Conservation (phyloP, 2,329 filamentous ascomycete genomes). For the Penicillium italicum region DNA sequence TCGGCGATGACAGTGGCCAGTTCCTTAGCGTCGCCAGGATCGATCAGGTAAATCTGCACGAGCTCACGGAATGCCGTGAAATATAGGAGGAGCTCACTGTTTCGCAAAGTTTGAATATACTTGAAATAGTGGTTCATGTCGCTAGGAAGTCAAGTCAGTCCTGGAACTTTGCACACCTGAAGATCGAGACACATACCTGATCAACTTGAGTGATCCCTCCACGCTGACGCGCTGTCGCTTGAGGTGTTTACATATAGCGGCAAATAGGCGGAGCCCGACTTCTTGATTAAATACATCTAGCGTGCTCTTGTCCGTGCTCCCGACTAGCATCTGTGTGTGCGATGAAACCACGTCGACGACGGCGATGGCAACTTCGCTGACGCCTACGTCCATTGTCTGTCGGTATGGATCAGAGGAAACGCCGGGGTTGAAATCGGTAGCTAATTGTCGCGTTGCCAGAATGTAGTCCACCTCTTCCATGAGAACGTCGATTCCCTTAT, state of each 20-base stretch:
- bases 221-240: slow-evolving; percentile 92
- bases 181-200: slow-evolving; percentile 51
- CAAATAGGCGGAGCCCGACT: slow-evolving; percentile 88
- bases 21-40: slow-evolving; percentile 81
- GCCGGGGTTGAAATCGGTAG: slow-evolving; percentile 84
- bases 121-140: slow-evolving; percentile 93
- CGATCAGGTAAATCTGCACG: slow-evolving; percentile 92
- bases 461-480: slow-evolving; percentile 99
- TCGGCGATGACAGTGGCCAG: slow-evolving; percentile 95
- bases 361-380: slow-evolving; percentile 72
- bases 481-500: slow-evolving; percentile 95
- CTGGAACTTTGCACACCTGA: neutral
- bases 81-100: slow-evolving; percentile 80
- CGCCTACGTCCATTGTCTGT: slow-evolving; percentile 51
- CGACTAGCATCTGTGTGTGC: slow-evolving; percentile 88
- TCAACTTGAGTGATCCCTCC: slow-evolving; percentile 84
- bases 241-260: slow-evolving; percentile 90
- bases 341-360: slow-evolving; percentile 82
- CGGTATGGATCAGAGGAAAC: slow-evolving; percentile 34
- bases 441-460: slow-evolving; percentile 78
- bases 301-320: slow-evolving; percentile 96
- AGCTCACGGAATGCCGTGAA: slow-evolving; percentile 89
- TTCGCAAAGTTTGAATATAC: slow-evolving; percentile 76
- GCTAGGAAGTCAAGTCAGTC: slow-evolving; percentile 42
- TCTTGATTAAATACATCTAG: slow-evolving; percentile 98